A percentile compares a stretch with the other conserved stretches of the same genome.
Evolutionary conservation across 305 asterid species (phyloP).

Genomic region (Fraxinus sp.): DNA sequence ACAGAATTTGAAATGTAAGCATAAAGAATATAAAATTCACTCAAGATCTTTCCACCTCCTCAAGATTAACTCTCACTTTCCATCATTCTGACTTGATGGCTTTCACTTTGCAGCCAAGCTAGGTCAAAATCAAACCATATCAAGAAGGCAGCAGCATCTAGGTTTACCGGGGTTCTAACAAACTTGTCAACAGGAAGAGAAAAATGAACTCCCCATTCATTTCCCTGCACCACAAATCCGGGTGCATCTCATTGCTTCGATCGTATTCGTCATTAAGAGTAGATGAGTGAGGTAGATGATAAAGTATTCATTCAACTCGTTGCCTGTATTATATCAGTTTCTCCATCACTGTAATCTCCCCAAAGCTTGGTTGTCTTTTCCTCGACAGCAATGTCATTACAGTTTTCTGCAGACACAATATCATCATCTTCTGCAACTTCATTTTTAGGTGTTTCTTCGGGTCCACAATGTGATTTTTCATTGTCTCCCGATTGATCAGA

Average conservation of each 20-base stretch:
- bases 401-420: slow-evolving; percentile 19
- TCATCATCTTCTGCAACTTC: slow-evolving; percentile 28
- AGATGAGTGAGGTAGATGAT: not conserved
- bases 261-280: not conserved
- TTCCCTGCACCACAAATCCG: not conserved
- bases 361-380: slow-evolving; percentile 48
- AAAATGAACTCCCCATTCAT: not conserved
- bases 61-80: not conserved
- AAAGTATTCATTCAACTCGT: slow-evolving; percentile 30
- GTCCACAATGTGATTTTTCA: slow-evolving; percentile 34
- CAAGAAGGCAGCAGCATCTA: not conserved
- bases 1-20: not conserved
- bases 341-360: slow-evolving; percentile 64
- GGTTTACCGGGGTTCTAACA: not conserved
- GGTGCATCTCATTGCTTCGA: slow-evolving; percentile 1
- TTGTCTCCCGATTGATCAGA: slow-evolving; percentile 33
- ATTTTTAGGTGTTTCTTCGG: slow-evolving; percentile 33
- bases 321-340: slow-evolving; percentile 46
- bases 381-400: slow-evolving; percentile 29
- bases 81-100: not conserved
- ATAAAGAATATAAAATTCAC: not conserved
- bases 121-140: not conserved
- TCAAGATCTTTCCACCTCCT: not conserved
- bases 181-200: not conserved
- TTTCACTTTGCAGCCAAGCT: not conserved